A percentile compares a stretch with the other conserved stretches of the same genome.
Conservation (phyloP, 164 flowering plant genomes). For the Echeveria elegans region DNA sequence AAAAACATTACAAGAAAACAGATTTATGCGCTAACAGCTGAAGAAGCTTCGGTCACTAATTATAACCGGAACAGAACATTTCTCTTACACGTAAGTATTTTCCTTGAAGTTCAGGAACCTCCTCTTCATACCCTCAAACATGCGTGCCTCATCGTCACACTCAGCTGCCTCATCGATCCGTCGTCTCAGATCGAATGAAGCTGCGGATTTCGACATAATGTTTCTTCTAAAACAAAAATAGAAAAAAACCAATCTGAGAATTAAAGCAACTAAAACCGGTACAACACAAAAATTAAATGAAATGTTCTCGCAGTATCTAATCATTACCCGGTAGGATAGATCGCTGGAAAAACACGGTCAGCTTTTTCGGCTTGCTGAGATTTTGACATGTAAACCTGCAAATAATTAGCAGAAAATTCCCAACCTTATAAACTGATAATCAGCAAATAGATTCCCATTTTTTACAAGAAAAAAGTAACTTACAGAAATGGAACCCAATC, state of each 20-base stretch:
- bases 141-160: not conserved
- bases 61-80: not conserved
- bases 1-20: not conserved
- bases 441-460: not conserved
- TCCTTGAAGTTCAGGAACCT: slow-evolving; percentile 1
- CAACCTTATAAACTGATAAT: not conserved
- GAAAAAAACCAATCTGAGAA: not conserved
- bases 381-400: not conserved
- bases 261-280: not conserved
- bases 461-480: not conserved
- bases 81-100: not conserved
- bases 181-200: not conserved
- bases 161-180: not conserved
- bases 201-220: not conserved
- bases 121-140: not conserved
- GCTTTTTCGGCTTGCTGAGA: not conserved
- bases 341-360: not conserved
- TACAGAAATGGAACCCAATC: not conserved
- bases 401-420: not conserved
- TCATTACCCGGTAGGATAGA: not conserved
- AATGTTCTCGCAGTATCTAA: not conserved
- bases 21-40: no score
- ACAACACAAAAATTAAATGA: not conserved
- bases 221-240: not conserved
- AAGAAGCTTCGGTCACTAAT: no score